Evolutionary conservation across 129 eudicot species (phyloP).

Genomic region (Centaurea solstitialis): DNA sequence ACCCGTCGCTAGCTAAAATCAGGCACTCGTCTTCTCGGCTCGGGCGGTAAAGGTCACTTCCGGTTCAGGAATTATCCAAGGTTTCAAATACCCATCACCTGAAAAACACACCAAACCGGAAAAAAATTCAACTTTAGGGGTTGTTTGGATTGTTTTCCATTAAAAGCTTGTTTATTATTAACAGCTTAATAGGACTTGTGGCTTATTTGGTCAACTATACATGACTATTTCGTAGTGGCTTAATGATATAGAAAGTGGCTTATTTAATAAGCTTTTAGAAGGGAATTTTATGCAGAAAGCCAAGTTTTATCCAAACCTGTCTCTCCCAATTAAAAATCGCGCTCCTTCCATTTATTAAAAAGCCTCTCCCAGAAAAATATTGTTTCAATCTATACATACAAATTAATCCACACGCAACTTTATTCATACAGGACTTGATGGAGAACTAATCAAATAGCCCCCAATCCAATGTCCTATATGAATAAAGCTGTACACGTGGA

Average conservation of each 20-base stretch:
- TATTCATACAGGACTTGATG: no score
- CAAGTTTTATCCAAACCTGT: background rate
- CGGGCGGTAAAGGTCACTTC: slow-evolving; percentile 68
- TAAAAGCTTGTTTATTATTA: background rate
- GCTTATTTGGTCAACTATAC: background rate
- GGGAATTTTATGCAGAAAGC: background rate
- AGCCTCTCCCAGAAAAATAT: background rate
- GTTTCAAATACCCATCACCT: slow-evolving; percentile 87
- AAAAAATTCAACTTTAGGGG: no score
- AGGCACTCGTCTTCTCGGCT: slow-evolving; percentile 85
- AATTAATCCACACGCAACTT: background rate
- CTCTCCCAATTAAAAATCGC: background rate
- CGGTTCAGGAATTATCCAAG: slow-evolving; percentile 83
- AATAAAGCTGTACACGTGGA: no score
- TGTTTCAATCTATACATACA: background rate
- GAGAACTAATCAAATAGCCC: no score
- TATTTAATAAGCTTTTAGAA: background rate
- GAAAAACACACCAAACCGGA: slow-evolving; percentile 7
- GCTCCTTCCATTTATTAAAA: background rate
- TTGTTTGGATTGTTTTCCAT: no score
- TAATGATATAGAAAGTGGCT: background rate
- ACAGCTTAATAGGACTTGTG: background rate
- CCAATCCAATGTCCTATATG: no score
- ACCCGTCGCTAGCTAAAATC: slow-evolving; percentile 71
- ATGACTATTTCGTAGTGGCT: background rate